Conservation (phyloP, 108 stramenopile genomes). For the Fistulifera solaris region DNA sequence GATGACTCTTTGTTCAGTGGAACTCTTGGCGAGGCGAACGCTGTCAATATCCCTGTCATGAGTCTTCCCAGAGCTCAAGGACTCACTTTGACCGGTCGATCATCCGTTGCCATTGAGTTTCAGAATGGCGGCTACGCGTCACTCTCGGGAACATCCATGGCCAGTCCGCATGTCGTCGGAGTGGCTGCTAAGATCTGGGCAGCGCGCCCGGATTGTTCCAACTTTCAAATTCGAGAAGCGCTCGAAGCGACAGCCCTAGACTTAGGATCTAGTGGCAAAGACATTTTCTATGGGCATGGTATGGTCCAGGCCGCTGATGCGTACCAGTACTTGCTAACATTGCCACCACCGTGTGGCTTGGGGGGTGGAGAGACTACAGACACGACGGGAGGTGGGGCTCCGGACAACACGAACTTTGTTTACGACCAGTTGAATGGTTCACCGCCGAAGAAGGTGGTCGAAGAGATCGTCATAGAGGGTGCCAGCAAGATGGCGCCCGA, state of each 20-base stretch:
- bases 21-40: neutral
- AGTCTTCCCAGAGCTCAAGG: neutral
- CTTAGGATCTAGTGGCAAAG: neutral
- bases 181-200: slow-evolving; percentile 23
- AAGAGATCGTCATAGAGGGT: no score
- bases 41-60: neutral
- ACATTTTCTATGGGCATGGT: slow-evolving; percentile 1
- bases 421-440: no score
- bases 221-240: neutral
- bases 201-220: neutral
- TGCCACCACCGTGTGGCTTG: no score
- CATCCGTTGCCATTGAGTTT: neutral
- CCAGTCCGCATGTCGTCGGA: slow-evolving; percentile 35
- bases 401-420: no score
- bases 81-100: neutral
- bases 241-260: neutral
- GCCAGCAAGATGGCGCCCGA: no score
- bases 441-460: no score
- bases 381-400: no score
- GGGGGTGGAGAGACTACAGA: no score
- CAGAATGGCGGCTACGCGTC: slow-evolving; percentile 1
- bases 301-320: neutral
- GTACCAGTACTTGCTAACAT: neutral
- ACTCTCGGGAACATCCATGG: slow-evolving; percentile 16
- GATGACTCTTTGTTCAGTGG: neutral